Evolutionary conservation across 2,329 filamentous ascomycete genomes (phyloP), one percentile per base, ranked within the genome.

Genomic region (Cordyceps farinosa): DNA sequence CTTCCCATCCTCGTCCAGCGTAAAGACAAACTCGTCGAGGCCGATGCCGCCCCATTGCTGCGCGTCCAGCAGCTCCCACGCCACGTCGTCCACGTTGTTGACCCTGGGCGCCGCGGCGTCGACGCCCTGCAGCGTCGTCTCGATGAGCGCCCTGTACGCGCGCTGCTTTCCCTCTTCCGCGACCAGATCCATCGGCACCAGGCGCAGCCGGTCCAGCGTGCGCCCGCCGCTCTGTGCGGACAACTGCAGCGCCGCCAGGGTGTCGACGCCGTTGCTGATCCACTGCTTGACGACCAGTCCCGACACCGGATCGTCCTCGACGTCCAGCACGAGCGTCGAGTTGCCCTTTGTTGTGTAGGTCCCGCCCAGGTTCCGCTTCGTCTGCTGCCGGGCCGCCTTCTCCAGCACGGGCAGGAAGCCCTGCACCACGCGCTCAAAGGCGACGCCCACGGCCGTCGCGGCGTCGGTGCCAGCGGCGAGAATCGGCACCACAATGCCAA

Each of bases 401-500:
- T 66, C 64, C 2, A 66, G 54, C 9, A 50, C 54, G 32, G 65
- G 64, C 34, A 66, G 10, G 38, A 66, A 40, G 8, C 44, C 54
- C 27, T 65, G 64, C 15, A 64, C 51, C 2, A 52, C 40, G 6
- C 40, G 56, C 59, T 66, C 65, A 9, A 44, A 47, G 22, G 54
- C 61, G 13, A 50, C 38, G 8, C 30, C 51, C 15, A 64, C 30
- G 32, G 61, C 57, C 22, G 55, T 7, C 13, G 57, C 52, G n/a
- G 62, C 34, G 8, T 65, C 59, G 3, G 51, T 34, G 1, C 66
- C 66, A 13, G 62, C 66, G 9, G 62, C 60, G 6, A 67, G 45
- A 9, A 65, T 29, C 13, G 66, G 63, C 36, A 67, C 27, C 1
- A 71, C 73, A 27, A 76, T 63, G 47, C 69, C 71, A 61, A 74